These are phyloP conservation scores for Stemphylium vesicarium DNA, from an alignment of 2,329 filamentous ascomycete genomes.

Conservation along the genomic window DNA sequence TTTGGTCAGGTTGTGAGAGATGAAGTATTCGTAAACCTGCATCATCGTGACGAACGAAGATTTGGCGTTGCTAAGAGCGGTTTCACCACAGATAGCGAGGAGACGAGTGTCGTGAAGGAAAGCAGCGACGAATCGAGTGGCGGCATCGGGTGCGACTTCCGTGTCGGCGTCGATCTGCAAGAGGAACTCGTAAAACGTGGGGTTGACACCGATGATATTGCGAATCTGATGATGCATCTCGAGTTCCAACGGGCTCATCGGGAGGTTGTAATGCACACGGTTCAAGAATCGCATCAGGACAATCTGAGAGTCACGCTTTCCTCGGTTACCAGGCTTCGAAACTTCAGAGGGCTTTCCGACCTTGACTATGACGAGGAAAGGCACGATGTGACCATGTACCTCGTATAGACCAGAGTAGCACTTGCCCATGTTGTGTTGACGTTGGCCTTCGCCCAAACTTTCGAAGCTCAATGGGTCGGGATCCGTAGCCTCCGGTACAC, in stretches of 20 bases:
- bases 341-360: slow-evolving; percentile 85
- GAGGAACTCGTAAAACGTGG: slow-evolving; percentile 97
- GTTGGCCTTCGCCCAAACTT: slow-evolving; percentile 90
- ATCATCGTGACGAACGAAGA: slow-evolving; percentile 97
- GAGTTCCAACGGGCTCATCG: slow-evolving; percentile 95
- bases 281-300: slow-evolving; percentile 98
- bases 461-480: slow-evolving; percentile 97
- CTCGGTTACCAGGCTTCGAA: slow-evolving; percentile 82
- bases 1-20: slow-evolving; percentile 95
- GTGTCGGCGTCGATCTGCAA: slow-evolving; percentile 98
- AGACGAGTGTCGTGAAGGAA: slow-evolving; percentile 91
- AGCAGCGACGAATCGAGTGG: slow-evolving; percentile 87
- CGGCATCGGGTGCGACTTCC: slow-evolving; percentile 86
- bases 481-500: slow-evolving; percentile 90
- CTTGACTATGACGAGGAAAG: slow-evolving; percentile 96
- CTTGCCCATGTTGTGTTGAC: slow-evolving; percentile 99
- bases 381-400: slow-evolving; percentile 96
- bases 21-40: slow-evolving; percentile 99
- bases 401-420: slow-evolving; percentile 98
- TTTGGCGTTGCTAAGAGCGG: slow-evolving; percentile 89
- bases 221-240: slow-evolving; percentile 99
- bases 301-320: slow-evolving; percentile 99
- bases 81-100: slow-evolving; percentile 96
- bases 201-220: slow-evolving; percentile 98
- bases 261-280: slow-evolving; percentile 94